Evolutionary conservation across 2,329 filamentous ascomycete genomes (phyloP).

Genomic region (Ophiostoma novo-ulmi): DNA sequence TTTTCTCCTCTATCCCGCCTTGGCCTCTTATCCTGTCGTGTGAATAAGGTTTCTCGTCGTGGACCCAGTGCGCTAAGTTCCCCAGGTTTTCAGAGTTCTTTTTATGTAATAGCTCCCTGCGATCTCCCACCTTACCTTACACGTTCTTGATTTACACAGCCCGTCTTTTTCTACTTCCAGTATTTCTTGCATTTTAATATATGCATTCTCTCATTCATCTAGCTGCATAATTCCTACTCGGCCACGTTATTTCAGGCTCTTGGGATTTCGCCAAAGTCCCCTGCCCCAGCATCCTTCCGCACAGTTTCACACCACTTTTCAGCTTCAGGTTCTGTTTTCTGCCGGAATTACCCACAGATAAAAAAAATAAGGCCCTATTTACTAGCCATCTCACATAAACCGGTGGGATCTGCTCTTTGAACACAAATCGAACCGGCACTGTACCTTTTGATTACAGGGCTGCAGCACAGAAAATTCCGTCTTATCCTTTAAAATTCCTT

Average conservation of each 20-base stretch:
- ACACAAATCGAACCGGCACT: no score
- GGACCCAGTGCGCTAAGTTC: neutral
- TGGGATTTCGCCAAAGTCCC: neutral
- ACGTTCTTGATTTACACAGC: neutral
- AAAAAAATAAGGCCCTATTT: neutral
- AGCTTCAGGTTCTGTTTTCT: neutral
- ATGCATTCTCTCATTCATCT: neutral
- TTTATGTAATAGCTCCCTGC: constrained; percentile 1
- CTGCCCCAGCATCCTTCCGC: neutral
- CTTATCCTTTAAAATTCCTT: neutral
- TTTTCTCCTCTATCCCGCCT: neutral
- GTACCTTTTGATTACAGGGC: neutral
- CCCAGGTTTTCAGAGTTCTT: neutral
- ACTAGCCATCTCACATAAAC: neutral
- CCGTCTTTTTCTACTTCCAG: neutral
- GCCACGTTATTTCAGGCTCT: neutral
- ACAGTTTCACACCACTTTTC: neutral
- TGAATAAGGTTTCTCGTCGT: neutral
- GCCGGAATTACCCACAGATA: neutral
- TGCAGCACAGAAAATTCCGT: neutral
- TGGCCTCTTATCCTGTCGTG: neutral
- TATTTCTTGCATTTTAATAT: neutral
- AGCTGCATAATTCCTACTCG: neutral
- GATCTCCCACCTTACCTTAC: neutral
- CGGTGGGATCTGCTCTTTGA: no score